These are phyloP conservation scores for Viola odorata DNA, from an alignment of 345 rosid species.

Conservation along the genomic window DNA sequence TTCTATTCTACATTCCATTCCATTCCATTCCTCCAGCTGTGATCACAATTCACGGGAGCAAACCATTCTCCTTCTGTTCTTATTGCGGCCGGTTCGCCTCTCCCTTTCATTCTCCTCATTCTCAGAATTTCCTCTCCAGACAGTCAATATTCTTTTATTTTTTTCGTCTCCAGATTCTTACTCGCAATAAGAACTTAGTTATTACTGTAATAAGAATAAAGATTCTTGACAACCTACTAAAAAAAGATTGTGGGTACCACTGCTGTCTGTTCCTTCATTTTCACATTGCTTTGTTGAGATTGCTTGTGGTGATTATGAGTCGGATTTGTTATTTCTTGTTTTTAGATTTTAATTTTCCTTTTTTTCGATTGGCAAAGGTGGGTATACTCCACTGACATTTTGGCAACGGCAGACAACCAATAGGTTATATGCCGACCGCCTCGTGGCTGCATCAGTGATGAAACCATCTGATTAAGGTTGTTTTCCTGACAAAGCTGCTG, in stretches of 20 bases:
- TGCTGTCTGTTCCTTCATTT: slow-evolving; percentile 26
- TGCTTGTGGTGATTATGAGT: too few species aligned
- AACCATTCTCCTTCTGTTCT: slow-evolving; percentile 8
- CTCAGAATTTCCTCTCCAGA: neutral
- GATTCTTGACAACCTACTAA: slow-evolving; percentile 20
- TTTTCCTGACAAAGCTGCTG: too few species aligned
- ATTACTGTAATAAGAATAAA: neutral
- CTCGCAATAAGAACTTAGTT: too few species aligned
- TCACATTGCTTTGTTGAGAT: slow-evolving; percentile 36
- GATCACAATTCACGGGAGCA: neutral
- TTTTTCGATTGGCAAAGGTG: too few species aligned
- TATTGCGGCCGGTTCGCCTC: slow-evolving; percentile 2
- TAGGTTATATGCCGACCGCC: too few species aligned
- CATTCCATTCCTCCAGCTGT: neutral
- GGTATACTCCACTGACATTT: too few species aligned
- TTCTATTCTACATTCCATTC: neutral
- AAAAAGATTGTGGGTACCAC: neutral
- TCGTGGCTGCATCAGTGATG: too few species aligned
- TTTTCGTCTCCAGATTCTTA: too few species aligned
- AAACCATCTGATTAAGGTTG: too few species aligned
- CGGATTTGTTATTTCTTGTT: slow-evolving; percentile 20
- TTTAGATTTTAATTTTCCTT: neutral
- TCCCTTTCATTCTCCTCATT: neutral
- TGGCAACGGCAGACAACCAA: too few species aligned
- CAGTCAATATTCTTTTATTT: neutral